Conservation (phyloP, 371 early-diverging fungal species). For the Dentiscutata heterogama region DNA sequence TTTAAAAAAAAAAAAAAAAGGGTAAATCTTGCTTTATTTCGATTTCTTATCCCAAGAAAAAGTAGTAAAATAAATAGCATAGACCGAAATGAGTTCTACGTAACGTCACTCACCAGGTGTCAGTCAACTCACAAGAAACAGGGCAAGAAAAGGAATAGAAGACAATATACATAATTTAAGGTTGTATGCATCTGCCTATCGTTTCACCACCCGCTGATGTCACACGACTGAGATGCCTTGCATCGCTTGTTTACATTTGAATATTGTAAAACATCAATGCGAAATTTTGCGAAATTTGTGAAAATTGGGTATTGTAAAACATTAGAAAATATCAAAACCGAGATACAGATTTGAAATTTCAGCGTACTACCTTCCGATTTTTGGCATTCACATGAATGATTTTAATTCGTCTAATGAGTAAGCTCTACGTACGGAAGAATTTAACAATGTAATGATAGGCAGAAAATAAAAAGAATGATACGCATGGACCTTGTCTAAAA, state of each 20-base stretch:
- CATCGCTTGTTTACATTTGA: not conserved
- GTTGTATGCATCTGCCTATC: not conserved
- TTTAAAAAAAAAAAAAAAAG: not conserved
- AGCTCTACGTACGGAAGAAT: too few relatives aligned
- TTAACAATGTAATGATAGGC: too few relatives aligned
- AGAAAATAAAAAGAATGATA: too few relatives aligned
- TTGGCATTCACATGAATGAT: too few relatives aligned
- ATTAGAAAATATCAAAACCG: too few relatives aligned
- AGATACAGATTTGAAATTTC: too few relatives aligned
- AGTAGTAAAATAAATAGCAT: not conserved
- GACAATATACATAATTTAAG: not conserved
- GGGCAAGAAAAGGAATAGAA: not conserved
- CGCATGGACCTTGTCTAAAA: too few relatives aligned
- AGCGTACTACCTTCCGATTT: too few relatives aligned
- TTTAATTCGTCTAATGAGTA: too few relatives aligned
- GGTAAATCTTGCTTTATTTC: not conserved
- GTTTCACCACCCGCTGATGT: not conserved
- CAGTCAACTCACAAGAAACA: conserved; percentile 2
- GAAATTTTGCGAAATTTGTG: too few relatives aligned
- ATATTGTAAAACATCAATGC: too few relatives aligned
- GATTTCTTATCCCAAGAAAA: not conserved
- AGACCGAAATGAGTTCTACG: not conserved
- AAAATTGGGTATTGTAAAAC: too few relatives aligned
- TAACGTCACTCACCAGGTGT: conserved; percentile 9
- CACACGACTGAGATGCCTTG: not conserved